These are phyloP conservation scores for Elaeis guineensis DNA, from an alignment of 176 grass and related monocot species.

Conservation along the genomic window DNA sequence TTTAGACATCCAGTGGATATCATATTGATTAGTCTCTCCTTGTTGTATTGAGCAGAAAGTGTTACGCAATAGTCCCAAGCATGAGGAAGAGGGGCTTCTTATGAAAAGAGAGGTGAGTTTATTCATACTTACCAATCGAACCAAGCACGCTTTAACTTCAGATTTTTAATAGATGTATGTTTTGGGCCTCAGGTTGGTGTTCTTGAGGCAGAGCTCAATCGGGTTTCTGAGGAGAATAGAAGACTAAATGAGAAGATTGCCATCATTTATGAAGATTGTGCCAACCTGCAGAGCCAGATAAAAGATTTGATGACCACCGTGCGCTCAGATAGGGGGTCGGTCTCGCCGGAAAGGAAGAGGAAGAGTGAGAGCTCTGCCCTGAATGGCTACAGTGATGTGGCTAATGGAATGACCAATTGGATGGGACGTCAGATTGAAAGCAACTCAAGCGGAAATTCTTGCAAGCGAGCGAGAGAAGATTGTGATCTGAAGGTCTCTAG, in stretches of 20 bases:
- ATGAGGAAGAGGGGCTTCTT: neutral
- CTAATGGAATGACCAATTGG: too few species aligned
- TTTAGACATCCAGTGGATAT: neutral
- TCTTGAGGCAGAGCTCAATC: slow-evolving; percentile 15
- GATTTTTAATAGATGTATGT: too few species aligned
- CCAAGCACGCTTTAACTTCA: too few species aligned
- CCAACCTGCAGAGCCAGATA: neutral
- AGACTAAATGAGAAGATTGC: slow-evolving; percentile 9
- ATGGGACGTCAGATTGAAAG: slow-evolving; percentile 23
- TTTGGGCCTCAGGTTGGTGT: neutral
- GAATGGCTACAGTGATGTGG: neutral
- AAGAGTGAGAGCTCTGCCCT: neutral
- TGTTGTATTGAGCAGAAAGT: neutral
- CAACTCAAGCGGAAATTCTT: slow-evolving; percentile 31
- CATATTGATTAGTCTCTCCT: neutral
- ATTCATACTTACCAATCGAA: too few species aligned
- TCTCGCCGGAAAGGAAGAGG: slow-evolving; percentile 3
- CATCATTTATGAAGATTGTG: neutral
- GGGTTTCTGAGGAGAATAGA: slow-evolving; percentile 15
- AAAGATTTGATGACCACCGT: neutral
- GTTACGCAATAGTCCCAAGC: neutral
- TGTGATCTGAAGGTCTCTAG: slow-evolving; percentile 36
- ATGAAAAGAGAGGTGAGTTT: slow-evolving; percentile 27
- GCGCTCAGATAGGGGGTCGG: neutral
- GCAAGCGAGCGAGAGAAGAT: slow-evolving; percentile 34